Base-by-base conservation (phyloP, 148 eudicot species). In the Rhododendron williamsianum region DNA sequence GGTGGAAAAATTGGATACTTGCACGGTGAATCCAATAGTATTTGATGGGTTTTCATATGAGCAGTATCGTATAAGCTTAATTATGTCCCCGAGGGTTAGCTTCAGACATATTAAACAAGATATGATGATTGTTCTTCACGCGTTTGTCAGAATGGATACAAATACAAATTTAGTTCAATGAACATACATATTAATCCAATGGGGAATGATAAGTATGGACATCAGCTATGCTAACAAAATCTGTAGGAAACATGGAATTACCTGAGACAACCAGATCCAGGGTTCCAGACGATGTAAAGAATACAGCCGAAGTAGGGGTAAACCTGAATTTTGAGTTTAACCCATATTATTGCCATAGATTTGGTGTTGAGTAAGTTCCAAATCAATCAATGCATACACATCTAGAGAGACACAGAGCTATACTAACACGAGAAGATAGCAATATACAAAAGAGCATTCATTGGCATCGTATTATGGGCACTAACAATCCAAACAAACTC, bases 271-370 rank as follows among this genome's bases (percentile, higher is more conserved):
- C 27, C 33, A 65, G 72, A 65, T 9, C 9, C 33, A n/a, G 4
- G 33, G 33, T 25, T 25, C 33, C 33, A 25, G 33, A n/a, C 72
- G 33, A n/a, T 7, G 13, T 2, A n/a, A 0, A 2, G 3, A 0
- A 0, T 0, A 0, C 0, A 0, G 6, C 72, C 4, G 4, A 0
- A 9, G 33, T 9, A 3, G 2, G 10, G 72, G 72, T 65, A 25
- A 65, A 65, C 72, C 71, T 65, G 33, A 65, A 65, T 23, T 65
- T 65, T 58, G 33, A 65, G 33, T 25, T n/a, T n/a, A 25, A 65
- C 4, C 71, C 71, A 0, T 7, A 6, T 63, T 7, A 63, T 63
- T 63, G 21, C 60, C 60, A 54, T 54, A 63, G 10, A 7, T 63
- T 23, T 63, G 9, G 27, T 4, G 71, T 8, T 7, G 10, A 25